Percentiles rank a stretch among this genome's conserved stretches.
phyloP scores from a whole-genome alignment of 202 grass and related monocot genomes.

The Dendrocalamus latiflorus region DNA sequence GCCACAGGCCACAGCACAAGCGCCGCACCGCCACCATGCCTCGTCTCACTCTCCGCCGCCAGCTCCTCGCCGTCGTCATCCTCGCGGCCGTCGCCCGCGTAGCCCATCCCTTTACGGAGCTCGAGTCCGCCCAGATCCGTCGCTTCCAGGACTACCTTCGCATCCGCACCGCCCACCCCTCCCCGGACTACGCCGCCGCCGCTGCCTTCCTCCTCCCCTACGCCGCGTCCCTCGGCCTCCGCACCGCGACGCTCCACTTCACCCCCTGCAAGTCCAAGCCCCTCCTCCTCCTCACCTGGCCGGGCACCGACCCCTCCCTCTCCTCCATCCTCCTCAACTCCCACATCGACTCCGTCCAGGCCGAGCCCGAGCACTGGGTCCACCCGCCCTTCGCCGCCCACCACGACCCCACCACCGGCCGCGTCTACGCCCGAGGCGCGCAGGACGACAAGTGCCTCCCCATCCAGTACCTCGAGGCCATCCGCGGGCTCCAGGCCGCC shows the following conservation, averaged over 20 bases:
- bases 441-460: slow-evolving; percentile 97
- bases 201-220: slow-evolving; percentile 67
- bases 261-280: slow-evolving; percentile 57
- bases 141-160: slow-evolving; percentile 80
- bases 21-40: slow-evolving; percentile 2
- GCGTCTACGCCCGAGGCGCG: slow-evolving; percentile 67
- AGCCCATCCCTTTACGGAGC: slow-evolving; percentile 32
- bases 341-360: slow-evolving; percentile 47
- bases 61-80: background rate
- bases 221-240: too few species aligned
- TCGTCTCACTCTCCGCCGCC: slow-evolving; percentile 6
- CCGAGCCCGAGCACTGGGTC: slow-evolving; percentile 56
- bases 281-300: slow-evolving; percentile 69
- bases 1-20: too few species aligned
- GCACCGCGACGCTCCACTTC: slow-evolving; percentile 47
- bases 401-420: slow-evolving; percentile 47
- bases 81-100: background rate
- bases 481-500: slow-evolving; percentile 54
- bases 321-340: slow-evolving; percentile 78
- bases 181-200: slow-evolving; percentile 70
- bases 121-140: slow-evolving; percentile 55
- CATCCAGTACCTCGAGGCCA: slow-evolving; percentile 87
- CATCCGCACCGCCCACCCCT: slow-evolving; percentile 73
- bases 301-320: too few species aligned
- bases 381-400: slow-evolving; percentile 68